phyloP scores from a whole-genome alignment of 2,329 filamentous ascomycete genomes.

The Macroventuria anomochaeta region DNA sequence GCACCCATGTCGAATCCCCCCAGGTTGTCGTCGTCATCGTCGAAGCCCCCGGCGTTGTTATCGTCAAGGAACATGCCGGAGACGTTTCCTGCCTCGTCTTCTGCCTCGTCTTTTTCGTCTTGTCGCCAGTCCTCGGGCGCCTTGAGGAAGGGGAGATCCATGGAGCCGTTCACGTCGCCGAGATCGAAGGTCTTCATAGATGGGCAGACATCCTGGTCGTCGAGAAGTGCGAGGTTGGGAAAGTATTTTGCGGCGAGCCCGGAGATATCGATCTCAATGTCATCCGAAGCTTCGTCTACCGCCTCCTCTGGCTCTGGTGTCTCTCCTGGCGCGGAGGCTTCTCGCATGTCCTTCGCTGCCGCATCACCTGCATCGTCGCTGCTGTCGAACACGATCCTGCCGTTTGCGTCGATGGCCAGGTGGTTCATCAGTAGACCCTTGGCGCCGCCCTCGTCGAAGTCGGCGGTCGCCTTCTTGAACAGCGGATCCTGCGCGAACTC shows the following conservation, averaged over 20 bases:
- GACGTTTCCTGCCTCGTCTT: conserved; percentile 63
- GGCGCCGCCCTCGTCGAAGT: conserved; percentile 97
- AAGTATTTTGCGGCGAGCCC: conserved; percentile 83
- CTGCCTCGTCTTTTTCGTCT: conserved; percentile 67
- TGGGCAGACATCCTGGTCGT: conserved; percentile 90
- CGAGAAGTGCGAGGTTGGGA: conserved; percentile 76
- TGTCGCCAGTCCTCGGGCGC: conserved; percentile 84
- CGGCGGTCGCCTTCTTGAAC: conserved; percentile 98
- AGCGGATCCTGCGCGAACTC: conserved; percentile 96
- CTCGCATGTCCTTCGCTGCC: conserved; percentile 53
- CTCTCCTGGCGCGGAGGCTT: conserved; percentile 53
- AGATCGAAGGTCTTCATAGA: conserved; percentile 94
- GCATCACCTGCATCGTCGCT: conserved; percentile 79
- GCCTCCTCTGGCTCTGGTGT: conserved; percentile 42
- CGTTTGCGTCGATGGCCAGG: conserved; percentile 89
- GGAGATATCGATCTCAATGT: conserved; percentile 79
- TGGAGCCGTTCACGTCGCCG: conserved; percentile 80
- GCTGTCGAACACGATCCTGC: conserved; percentile 96
- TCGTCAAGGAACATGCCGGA: conserved; percentile 87
- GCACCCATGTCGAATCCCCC: conserved; percentile 65
- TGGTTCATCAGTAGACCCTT: conserved; percentile 96
- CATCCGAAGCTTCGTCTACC: conserved; percentile 54
- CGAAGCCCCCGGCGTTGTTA: conserved; percentile 81
- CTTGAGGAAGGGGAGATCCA: conserved; percentile 91
- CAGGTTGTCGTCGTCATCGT: conserved; percentile 71